These are phyloP conservation scores for Yamadazyma insecticola DNA, from an alignment of 805 yeast genomes.

Conservation along the genomic window DNA sequence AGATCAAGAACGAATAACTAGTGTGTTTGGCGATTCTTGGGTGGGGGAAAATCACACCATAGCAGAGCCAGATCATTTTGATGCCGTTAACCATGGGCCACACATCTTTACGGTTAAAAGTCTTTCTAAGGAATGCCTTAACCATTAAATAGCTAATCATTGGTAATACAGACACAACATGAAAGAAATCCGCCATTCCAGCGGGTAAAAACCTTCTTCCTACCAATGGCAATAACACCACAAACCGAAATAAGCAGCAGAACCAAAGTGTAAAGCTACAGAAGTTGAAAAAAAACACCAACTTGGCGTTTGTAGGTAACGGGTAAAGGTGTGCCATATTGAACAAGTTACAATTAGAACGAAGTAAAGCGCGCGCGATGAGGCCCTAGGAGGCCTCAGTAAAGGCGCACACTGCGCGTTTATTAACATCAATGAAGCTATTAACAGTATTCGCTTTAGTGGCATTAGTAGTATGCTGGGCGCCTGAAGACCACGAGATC, in stretches of 20 bases:
- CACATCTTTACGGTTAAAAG: conserved; percentile 12
- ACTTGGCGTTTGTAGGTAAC: conserved; percentile 24
- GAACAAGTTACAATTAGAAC: no score
- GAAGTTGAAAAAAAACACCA: conserved; percentile 30
- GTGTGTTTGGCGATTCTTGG: conserved; percentile 40
- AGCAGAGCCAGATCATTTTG: conserved; percentile 36
- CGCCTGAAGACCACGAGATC: conserved; percentile 73
- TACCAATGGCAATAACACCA: conserved; percentile 57
- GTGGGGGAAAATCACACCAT: conserved; percentile 37
- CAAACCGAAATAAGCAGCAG: conserved; percentile 44
- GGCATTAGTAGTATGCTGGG: conserved; percentile 41
- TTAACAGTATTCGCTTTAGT: conserved; percentile 1
- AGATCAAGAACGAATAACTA: conserved; percentile 33
- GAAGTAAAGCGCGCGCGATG: no score
- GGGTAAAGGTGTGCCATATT: conserved; percentile 34
- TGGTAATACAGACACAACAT: conserved; percentile 33
- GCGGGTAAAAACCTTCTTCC: conserved; percentile 63
- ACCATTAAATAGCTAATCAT: conserved; percentile 18
- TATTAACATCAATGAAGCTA: conserved; percentile 2
- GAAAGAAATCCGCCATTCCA: conserved; percentile 66
- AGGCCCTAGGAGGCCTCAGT: no score
- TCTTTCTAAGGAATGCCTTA: conserved; percentile 11
- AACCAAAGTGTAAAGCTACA: conserved; percentile 43
- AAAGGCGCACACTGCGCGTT: no score
- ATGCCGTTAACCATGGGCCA: conserved; percentile 26